These are phyloP conservation scores for Ziziphus jujuba DNA, from an alignment of 306 rosid genomes.

Conservation along the genomic window DNA sequence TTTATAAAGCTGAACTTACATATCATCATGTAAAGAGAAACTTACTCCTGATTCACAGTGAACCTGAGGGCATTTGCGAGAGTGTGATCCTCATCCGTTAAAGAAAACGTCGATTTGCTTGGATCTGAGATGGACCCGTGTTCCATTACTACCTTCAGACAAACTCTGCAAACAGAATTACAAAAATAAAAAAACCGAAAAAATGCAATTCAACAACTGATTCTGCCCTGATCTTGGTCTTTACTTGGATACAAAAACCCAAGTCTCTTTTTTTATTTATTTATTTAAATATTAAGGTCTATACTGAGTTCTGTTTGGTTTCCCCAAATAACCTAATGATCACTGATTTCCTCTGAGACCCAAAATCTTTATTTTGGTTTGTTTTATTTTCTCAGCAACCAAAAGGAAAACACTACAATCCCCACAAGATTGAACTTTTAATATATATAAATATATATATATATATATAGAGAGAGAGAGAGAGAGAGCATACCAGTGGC, in stretches of 20 bases:
- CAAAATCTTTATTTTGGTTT: too few species aligned
- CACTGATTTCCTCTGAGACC: too few species aligned
- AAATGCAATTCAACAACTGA: neutral
- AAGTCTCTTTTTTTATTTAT: too few species aligned
- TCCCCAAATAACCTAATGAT: too few species aligned
- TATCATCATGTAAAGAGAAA: conserved; percentile 10
- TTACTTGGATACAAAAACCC: too few species aligned
- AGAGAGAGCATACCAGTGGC: too few species aligned
- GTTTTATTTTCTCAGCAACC: neutral
- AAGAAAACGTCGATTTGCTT: conserved; percentile 64
- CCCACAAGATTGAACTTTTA: neutral
- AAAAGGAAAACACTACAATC: neutral
- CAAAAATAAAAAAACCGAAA: too few species aligned
- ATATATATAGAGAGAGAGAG: neutral
- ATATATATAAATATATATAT: neutral
- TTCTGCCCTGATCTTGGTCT: too few species aligned
- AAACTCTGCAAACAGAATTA: neutral
- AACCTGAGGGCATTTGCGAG: conserved; percentile 67
- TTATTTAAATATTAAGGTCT: too few species aligned
- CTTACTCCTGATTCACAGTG: conserved; percentile 78
- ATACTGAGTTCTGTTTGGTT: too few species aligned
- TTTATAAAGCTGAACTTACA: neutral
- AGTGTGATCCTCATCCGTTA: conserved; percentile 74
- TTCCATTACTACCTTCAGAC: conserved; percentile 53
- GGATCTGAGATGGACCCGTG: conserved; percentile 57